Percentiles rank a stretch among this genome's conserved stretches.
phyloP scores from a whole-genome alignment of 1,284 basidiomycete genomes.

The Fomes fomentarius region DNA sequence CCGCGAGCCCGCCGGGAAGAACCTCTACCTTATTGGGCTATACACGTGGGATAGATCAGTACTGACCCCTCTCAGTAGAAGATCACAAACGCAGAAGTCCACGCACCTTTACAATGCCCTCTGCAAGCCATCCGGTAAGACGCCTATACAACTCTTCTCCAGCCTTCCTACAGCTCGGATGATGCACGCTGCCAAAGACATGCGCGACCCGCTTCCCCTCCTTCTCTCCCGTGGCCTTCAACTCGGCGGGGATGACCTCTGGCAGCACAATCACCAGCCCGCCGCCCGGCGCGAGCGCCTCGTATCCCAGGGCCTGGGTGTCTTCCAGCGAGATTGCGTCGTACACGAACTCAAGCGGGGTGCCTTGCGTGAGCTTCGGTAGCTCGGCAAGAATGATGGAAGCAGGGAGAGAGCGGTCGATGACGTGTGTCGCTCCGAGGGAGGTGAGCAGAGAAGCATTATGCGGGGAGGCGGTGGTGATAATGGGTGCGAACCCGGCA shows the following conservation, averaged over 20 bases:
- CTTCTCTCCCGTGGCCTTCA: not conserved
- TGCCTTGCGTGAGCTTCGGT: not conserved
- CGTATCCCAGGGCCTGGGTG: constrained; percentile 20
- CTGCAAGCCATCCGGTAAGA: constrained; percentile 16
- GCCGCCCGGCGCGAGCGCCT: constrained; percentile 24
- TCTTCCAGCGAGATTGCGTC: constrained; percentile 32
- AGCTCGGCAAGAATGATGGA: constrained; percentile 27
- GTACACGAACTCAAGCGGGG: constrained; percentile 38
- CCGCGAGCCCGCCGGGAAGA: constrained; percentile 31
- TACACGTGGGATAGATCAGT: too few relatives aligned
- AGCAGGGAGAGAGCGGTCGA: constrained; percentile 43
- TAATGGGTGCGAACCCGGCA: constrained; percentile 56
- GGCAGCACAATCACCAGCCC: constrained; percentile 10
- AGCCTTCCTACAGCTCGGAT: not conserved
- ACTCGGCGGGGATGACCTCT: not conserved
- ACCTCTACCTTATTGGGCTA: constrained; percentile 36
- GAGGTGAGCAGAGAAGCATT: constrained; percentile 45
- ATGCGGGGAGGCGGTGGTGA: constrained; percentile 50
- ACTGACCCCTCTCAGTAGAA: too few relatives aligned
- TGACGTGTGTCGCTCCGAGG: constrained; percentile 53
- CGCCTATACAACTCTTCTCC: constrained; percentile 13
- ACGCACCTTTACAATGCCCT: constrained; percentile 21
- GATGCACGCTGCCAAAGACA: constrained; percentile 5
- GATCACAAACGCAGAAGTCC: too few relatives aligned
- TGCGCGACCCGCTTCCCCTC: constrained; percentile 6